Percentiles rank a stretch among this genome's conserved stretches.
These are phyloP conservation scores for Cicer cuneatum DNA, from an alignment of 306 rosid species.

Conservation along the genomic window DNA sequence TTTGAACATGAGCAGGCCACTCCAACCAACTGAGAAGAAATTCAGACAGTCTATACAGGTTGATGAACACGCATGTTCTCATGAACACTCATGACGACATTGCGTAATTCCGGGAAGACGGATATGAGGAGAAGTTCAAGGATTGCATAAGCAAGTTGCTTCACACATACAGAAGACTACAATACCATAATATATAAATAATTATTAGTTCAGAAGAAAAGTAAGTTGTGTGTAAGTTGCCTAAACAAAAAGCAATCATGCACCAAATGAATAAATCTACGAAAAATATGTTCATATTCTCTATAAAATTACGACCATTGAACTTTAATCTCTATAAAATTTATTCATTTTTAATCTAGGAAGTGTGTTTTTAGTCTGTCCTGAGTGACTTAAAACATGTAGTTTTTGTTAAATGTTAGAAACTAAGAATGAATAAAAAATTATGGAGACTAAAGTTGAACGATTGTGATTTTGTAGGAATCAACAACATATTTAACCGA, in stretches of 20 bases:
- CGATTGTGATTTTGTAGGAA: not conserved
- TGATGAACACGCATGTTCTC: conserved; percentile 59
- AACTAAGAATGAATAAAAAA: too few species aligned
- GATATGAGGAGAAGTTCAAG: conserved; percentile 84
- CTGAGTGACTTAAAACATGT: too few species aligned
- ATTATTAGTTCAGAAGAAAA: conserved; percentile 38
- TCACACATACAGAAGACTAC: conserved; percentile 87
- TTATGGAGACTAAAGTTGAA: too few species aligned
- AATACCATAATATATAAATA: conserved; percentile 14
- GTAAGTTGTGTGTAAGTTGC: conserved; percentile 13
- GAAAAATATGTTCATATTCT: not conserved
- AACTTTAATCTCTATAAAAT: too few species aligned
- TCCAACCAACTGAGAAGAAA: conserved; percentile 29
- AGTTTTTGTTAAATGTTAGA: too few species aligned
- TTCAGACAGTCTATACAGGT: conserved; percentile 55
- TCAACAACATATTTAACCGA: not conserved
- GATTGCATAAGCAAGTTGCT: conserved; percentile 86
- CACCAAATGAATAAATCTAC: not conserved
- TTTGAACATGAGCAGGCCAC: conserved; percentile 43
- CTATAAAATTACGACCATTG: not conserved
- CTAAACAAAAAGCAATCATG: not conserved
- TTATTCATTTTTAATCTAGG: too few species aligned
- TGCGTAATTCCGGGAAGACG: conserved; percentile 83
- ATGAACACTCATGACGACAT: conserved; percentile 70
- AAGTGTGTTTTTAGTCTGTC: too few species aligned